A percentile compares a stretch with the other conserved stretches of the same genome.
Conservation (phyloP, 192 early-diverging fungal genomes). For the Pilobolus umbonatus region DNA sequence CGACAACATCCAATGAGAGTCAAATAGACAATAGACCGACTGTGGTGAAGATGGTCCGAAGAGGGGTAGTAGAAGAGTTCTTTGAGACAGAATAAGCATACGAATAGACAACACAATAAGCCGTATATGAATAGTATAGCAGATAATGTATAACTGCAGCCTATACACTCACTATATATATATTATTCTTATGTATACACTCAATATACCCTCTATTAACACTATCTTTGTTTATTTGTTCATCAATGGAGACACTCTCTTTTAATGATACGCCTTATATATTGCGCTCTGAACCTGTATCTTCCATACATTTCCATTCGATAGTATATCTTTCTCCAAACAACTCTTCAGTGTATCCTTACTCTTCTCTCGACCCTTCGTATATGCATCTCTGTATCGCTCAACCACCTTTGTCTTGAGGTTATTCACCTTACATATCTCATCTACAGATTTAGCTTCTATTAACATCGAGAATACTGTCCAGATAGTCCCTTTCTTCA, state of each 20-base stretch:
- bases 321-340: slow-evolving; percentile 13
- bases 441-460: neutral
- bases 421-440: neutral
- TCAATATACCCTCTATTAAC: too few species aligned
- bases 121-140: too few species aligned
- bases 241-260: too few species aligned
- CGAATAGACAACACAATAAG: too few species aligned
- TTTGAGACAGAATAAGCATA: neutral
- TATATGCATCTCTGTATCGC: slow-evolving; percentile 10
- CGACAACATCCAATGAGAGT: neutral
- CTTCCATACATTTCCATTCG: slow-evolving; percentile 6
- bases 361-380: neutral
- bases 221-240: too few species aligned
- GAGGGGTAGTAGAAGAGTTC: slow-evolving; percentile 3
- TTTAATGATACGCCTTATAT: slow-evolving; percentile 4
- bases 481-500: slow-evolving; percentile 33
- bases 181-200: too few species aligned
- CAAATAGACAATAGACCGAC: too few species aligned
- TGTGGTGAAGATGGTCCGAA: slow-evolving; percentile 1
- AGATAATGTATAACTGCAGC: too few species aligned
- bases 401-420: slow-evolving; percentile 2
- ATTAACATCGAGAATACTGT: slow-evolving; percentile 2
- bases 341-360: slow-evolving; percentile 1
- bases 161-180: too few species aligned
- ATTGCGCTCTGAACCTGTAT: slow-evolving; percentile 16